These are phyloP conservation scores for Anisodus acutangulus DNA, from an alignment of 257 asterid genomes.

Conservation along the genomic window DNA sequence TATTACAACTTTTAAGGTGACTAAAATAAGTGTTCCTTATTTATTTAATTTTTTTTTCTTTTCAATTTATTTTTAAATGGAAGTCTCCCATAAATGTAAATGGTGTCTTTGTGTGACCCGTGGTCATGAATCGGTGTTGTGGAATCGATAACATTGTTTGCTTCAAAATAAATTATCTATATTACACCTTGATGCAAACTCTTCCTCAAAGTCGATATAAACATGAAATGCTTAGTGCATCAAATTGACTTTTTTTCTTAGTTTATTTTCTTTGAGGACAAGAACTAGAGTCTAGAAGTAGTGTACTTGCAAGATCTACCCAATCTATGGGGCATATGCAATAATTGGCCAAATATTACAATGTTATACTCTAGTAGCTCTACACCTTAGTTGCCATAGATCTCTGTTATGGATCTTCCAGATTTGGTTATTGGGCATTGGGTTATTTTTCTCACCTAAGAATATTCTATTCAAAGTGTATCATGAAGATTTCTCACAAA, in stretches of 20 bases:
- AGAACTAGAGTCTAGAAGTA: background rate
- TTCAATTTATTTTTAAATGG: too few relatives aligned
- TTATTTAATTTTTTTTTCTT: background rate
- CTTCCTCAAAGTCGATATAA: background rate
- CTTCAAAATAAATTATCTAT: background rate
- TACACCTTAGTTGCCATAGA: background rate
- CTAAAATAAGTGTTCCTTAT: background rate
- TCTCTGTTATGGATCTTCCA: conserved; percentile 11
- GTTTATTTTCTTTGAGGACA: background rate
- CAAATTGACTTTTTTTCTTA: background rate
- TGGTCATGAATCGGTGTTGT: background rate
- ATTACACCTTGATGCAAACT: background rate
- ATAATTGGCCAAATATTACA: conserved; percentile 16
- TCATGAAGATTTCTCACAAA: background rate
- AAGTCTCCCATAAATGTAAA: background rate
- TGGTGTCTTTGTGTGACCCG: background rate
- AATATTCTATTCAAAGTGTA: conserved; percentile 2
- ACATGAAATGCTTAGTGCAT: background rate
- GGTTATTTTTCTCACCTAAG: background rate
- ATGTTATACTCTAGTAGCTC: background rate
- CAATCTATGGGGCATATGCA: conserved; percentile 19
- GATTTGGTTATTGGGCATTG: background rate
- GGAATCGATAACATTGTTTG: background rate
- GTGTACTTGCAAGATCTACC: conserved; percentile 11
- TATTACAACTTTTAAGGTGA: conserved; percentile 6